These are phyloP conservation scores for Rhizopogon rudus DNA, from an alignment of 768 basidiomycete species.

Conservation along the genomic window DNA sequence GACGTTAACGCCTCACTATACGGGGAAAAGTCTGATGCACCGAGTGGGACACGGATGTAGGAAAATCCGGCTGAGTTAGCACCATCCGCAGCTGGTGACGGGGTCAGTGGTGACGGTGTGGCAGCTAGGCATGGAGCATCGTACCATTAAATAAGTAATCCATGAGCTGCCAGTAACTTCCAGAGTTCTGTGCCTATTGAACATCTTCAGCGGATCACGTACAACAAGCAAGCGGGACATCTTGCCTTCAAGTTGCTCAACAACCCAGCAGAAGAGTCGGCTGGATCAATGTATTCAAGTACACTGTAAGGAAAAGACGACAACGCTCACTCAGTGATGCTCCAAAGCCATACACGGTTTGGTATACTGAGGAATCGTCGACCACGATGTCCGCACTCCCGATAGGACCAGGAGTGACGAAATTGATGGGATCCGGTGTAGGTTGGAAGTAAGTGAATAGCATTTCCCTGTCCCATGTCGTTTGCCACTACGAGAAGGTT, in stretches of 20 bases:
- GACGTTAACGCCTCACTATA: constrained; percentile 32
- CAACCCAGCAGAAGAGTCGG: constrained; percentile 64
- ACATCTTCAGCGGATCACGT: background rate
- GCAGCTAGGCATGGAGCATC: constrained; percentile 10
- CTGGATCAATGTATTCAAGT: constrained; percentile 28
- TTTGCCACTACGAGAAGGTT: constrained; percentile 46
- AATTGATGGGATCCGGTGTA: constrained; percentile 29
- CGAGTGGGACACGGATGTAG: constrained; percentile 65
- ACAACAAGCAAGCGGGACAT: constrained; percentile 22
- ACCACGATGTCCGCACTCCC: constrained; percentile 62
- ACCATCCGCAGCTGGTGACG: constrained; percentile 45
- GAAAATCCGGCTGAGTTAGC: constrained; percentile 62
- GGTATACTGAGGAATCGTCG: constrained; percentile 49
- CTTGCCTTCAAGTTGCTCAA: constrained; percentile 63
- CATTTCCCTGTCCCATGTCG: constrained; percentile 29
- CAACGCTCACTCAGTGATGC: constrained; percentile 50
- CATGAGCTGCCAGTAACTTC: constrained; percentile 55
- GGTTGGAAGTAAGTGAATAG: constrained; percentile 28
- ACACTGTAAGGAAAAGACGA: background rate
- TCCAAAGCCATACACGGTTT: constrained; percentile 65
- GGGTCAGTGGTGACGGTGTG: background rate
- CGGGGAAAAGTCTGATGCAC: constrained; percentile 70
- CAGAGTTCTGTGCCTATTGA: constrained; percentile 41
- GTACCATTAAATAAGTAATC: constrained; percentile 49
- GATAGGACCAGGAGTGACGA: constrained; percentile 44